Evolutionary conservation across 306 rosid species (phyloP).

Genomic region (Pterocarpus santalinus): DNA sequence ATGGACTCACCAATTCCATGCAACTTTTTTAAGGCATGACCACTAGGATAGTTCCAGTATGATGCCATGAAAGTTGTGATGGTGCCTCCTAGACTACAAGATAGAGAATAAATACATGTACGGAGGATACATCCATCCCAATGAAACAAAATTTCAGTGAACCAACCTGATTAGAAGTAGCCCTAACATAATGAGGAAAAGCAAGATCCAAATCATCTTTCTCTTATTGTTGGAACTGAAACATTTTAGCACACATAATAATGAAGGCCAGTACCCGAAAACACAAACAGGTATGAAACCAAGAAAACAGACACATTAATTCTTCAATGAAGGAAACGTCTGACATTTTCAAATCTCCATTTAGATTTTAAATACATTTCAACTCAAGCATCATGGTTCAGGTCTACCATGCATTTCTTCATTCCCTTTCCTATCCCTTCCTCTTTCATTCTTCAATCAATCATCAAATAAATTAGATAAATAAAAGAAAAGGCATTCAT

Average conservation of each 20-base stretch:
- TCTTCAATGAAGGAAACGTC: slow-evolving; percentile 7
- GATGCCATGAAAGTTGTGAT: slow-evolving; percentile 84
- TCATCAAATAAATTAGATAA: slow-evolving; percentile 3
- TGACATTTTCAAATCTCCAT: slow-evolving; percentile 21
- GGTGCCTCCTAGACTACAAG: slow-evolving; percentile 86
- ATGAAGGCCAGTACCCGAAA: slow-evolving; percentile 30
- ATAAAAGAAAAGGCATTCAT: background rate
- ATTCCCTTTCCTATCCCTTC: background rate
- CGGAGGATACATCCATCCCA: slow-evolving; percentile 22
- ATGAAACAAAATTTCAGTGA: slow-evolving; percentile 40
- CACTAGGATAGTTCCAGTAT: slow-evolving; percentile 89
- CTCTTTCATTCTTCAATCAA: background rate
- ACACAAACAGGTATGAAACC: slow-evolving; percentile 16
- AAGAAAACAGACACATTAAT: background rate
- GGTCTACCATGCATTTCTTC: slow-evolving; percentile 1
- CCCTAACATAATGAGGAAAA: slow-evolving; percentile 72
- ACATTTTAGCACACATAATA: slow-evolving; percentile 40
- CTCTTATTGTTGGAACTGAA: slow-evolving; percentile 91
- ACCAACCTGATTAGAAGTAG: slow-evolving; percentile 77
- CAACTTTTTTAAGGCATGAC: slow-evolving; percentile 81
- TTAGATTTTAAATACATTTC: slow-evolving; percentile 26
- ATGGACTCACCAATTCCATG: slow-evolving; percentile 66
- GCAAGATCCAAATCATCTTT: slow-evolving; percentile 80
- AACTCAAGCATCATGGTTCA: slow-evolving; percentile 23
- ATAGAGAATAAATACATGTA: slow-evolving; percentile 50